Evolutionary conservation across 2,329 filamentous ascomycete genomes (phyloP), one percentile per base, ranked within the genome.

Genomic region (Neocucurbitaria cava): DNA sequence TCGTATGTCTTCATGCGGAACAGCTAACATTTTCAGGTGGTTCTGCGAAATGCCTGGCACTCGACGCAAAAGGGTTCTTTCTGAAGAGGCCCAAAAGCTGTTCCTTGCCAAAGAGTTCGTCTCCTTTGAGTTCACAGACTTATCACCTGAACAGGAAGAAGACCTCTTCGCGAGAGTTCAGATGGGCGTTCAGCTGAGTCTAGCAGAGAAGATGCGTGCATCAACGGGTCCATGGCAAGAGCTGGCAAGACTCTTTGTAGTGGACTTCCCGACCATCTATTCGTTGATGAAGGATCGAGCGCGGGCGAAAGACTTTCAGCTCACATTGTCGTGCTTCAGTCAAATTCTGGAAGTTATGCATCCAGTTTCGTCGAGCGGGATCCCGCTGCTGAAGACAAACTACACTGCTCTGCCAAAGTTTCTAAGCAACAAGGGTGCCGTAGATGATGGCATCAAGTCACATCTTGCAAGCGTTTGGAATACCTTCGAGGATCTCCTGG

Each of bases 131-230:
- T 81, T 78, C 56, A 58, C 66, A 5, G 66, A 77, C 18, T 61
- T 82, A 3, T 69, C 64, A 3, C 54, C 66, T 11, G 69, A 73
- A 11, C 78, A 80, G 47, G 79, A 82, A 55, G 79, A 82, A 50
- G 80, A 80, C 10, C 72, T 82, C 44, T 82, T 82, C 54, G 75
- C 78, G 6, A 69, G 80, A 13, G 80, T 82, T 0, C 79, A 82
- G 47, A 73, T 78, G 54, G 80, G 79, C 8, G 65, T 81, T 6
- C 75, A 76, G 26, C 71, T 82, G 3, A 78, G 73, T 3, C 66
- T 72, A 8, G 79, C 79, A 0, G 80, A 82, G 58, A 81, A 79
- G 59, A 76, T 82, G 65, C 74, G 76, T 43, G 80, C 79, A 18
- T 74, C 75, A 44, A 77, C 72, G 0, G 79, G 79, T 0, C 72